Evolutionary conservation across 352 stramenopile genomes (phyloP), one percentile per base, ranked within the genome.

Genomic region (Phytophthora hibernalis): DNA sequence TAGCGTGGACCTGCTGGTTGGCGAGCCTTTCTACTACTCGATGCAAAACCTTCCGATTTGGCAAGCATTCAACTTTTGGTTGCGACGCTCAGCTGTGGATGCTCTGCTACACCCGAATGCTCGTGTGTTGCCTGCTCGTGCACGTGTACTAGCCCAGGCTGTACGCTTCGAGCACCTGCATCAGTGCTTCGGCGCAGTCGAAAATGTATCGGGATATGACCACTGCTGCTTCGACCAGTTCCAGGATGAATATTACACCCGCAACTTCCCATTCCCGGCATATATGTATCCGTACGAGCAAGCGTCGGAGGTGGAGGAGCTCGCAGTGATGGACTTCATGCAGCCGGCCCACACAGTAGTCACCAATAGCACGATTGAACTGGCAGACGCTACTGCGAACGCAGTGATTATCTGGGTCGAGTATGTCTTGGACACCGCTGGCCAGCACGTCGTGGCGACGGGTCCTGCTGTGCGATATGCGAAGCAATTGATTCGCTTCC

Each of bases 21-120:
- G 77, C 3, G 86, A 95, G 53, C 81, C 83, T 1, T 95, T 95
- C 55, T 95, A 92, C 79, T 95, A 95, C 66, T 83, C 84, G 49
- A 95, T 95, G 86, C 86, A 95, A 71, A 95, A 93, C 59, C 70
- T 95, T 10, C 82, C 84, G 30, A 69, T 93, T 0, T 95, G 86
- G 86, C 81, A 92, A 47, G 82, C 84, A 22, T 82, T 92, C 64
- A 95, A 95, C 83, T 95, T 92, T 52, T 95, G 86, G 86, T 67
- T 92, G 12, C 82, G 84, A 10, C 80, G 86, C 6, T 83, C 83
- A 7, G 83, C 82, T 2, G 73, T 93, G 12, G 56, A 76, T 16
- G 38, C 48, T 5, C 54, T 89, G 9, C 33, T 95, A 15, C 38
- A 70, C 10, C 49, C 65, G 0, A 64, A 82, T 15, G 82, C 82